Evolutionary conservation across 805 yeast species (phyloP).

Genomic region (Millerozyma acaciae): DNA sequence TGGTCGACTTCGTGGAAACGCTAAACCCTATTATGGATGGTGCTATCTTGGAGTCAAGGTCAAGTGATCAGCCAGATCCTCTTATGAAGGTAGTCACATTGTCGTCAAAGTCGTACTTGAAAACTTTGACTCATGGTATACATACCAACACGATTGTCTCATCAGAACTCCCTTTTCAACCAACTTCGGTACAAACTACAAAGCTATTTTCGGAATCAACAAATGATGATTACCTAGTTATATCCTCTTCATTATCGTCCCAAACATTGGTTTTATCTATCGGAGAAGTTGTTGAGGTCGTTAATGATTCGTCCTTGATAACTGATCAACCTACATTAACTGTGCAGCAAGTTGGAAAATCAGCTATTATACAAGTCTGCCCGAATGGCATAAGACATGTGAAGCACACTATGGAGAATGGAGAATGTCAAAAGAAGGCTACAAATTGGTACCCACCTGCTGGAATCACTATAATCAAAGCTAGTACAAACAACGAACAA

Average conservation of each 20-base stretch:
- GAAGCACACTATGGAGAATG: conserved; percentile 12
- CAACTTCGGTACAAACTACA: conserved; percentile 64
- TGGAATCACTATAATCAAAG: conserved; percentile 59
- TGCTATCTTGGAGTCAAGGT: conserved; percentile 14
- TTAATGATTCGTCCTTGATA: conserved; percentile 60
- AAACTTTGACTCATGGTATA: conserved; percentile 53
- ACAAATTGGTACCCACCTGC: conserved; percentile 82
- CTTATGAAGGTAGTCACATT: conserved; percentile 23
- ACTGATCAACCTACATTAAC: conserved; percentile 58
- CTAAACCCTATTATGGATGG: conserved; percentile 50
- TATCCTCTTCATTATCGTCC: conserved; percentile 52
- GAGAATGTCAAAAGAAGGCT: conserved; percentile 26
- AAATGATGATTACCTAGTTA: conserved; percentile 60
- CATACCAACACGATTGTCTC: conserved; percentile 61
- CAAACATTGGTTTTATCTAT: conserved; percentile 71
- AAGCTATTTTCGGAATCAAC: conserved; percentile 41
- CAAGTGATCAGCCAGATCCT: conserved; percentile 12
- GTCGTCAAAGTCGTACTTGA: conserved; percentile 44
- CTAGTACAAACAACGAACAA: conserved; percentile 64
- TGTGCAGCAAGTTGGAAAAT: conserved; percentile 62
- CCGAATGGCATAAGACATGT: conserved; percentile 62
- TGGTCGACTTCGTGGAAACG: conserved; percentile 48
- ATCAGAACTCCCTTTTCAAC: conserved; percentile 65
- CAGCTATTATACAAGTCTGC: conserved; percentile 70
- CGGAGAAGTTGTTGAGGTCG: conserved; percentile 78